Evolutionary conservation across 208 protist genomes (phyloP), one percentile per base, ranked within the genome.

Genomic region (Kentomonas sorsogonicus): DNA sequence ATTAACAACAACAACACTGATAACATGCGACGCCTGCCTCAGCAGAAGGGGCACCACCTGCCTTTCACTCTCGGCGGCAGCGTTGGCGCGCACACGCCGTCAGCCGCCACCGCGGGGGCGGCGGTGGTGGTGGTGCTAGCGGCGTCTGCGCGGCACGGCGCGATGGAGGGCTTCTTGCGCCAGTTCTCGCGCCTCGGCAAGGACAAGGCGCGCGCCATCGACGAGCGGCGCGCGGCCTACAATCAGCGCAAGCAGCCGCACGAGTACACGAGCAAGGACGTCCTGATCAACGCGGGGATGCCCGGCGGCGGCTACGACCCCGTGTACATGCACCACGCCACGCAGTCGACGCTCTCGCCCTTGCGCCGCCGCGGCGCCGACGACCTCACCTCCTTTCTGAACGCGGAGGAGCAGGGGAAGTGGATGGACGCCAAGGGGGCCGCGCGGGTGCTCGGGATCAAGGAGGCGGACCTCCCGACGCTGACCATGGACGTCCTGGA

Each of bases 401-500:
- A 79, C 38, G 66, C 89, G 10, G 81, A 89, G 18, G 83, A 94
- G 64, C 38, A 74, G 1, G 63, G 65, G 9, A 87, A 87, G 68
- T 94, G 87, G 84, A 91, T 94, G 80, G 82, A 91, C 22, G 80
- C 82, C 18, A 68, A 69, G 48, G 58, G 72, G 20, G 87, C 87
- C 1, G 87, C 87, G 3, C 87, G 89, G 70, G 73, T 89, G 13
- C 72, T 94, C 5, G 75, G 72, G 10, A 84, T 94, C 45, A 89
- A 84, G 64, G 83, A 91, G 53, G 53, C 64, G 0, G 80, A 91
- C 10, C 72, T 94, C 6, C 70, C 83, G 3, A 81, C 34, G 50
- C 60, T 94, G 36, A 87, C 61, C 0, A 38, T 61, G 3, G 43
- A 60, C 10, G 38, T 53, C 23, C 30, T 94, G 13, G 84, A 91